Evolutionary conservation across 768 basidiomycete genomes (phyloP), one percentile per base, ranked within the genome.

Genomic region (Stropharia rugosoannulata): DNA sequence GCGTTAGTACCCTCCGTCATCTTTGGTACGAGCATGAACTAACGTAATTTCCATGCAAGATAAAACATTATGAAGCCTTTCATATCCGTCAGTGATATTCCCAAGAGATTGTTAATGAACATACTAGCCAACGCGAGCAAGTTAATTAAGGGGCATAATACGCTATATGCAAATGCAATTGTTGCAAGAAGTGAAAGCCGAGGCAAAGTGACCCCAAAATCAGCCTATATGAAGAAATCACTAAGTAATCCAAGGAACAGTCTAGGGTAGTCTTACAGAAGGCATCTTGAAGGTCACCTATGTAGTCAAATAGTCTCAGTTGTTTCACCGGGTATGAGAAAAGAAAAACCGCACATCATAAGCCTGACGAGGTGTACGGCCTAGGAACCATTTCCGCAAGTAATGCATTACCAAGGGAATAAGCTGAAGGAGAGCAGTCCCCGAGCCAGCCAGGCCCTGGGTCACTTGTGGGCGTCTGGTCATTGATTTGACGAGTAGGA

Each of bases 121-220:
- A 57, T 19, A 78, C 85, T 80, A n/a, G 83, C 67, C 6, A 81
- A 65, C 1, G 84, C 85, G 29, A 90, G 74, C 1, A 85, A 74
- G 64, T 85, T 87, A 66, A 89, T 84, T 43, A 90, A 68, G 4
- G 87, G 86, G 2, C 82, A 81, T 49, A 88, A 75, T 27, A 87
- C 77, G 56, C 79, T 82, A 68, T 89, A 89, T 0, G 80, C 77
- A 54, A 83, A 75, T 3, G 69, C 75, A 38, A 82, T 80, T 0
- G 80, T 79, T 2, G 80, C 80, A 22, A 84, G 69, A 7, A 83
- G 70, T 3, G 81, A 82, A 40, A 83, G 64, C 13, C 77, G 70
- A 12, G 82, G 82, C 15, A 84, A 59, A 18, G 80, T 65, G 4
- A 74, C 65, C 3, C 81, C 80, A 53, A 83, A 81, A 62, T 83